Conservation (phyloP, 176 grass and related monocot genomes). For the Elymus sibiricus region DNA sequence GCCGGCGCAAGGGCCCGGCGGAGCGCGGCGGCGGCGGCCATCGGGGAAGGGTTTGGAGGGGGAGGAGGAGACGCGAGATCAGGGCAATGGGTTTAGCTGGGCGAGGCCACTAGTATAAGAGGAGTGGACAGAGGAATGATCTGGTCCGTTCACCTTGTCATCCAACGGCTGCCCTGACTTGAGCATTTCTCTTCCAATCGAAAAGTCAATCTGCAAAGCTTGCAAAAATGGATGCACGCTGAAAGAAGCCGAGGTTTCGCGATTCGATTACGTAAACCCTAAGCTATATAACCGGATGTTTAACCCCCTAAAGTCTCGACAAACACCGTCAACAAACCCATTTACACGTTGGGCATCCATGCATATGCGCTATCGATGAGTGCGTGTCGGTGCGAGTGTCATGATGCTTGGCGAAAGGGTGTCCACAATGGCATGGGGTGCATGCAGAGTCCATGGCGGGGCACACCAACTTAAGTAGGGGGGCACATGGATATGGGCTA, state of each 20-base stretch:
- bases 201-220: not conserved
- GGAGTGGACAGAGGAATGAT: not conserved
- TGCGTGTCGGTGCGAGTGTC: too few species aligned
- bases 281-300: too few species aligned
- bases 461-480: too few species aligned
- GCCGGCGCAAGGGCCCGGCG: conserved; percentile 18
- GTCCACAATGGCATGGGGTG: too few species aligned
- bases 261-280: not conserved
- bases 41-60: not conserved
- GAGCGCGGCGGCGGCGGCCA: conserved; percentile 52
- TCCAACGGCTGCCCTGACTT: not conserved
- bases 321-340: not conserved
- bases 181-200: not conserved
- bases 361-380: too few species aligned
- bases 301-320: not conserved
- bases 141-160: not conserved
- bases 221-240: not conserved
- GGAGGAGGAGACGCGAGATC: not conserved
- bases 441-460: too few species aligned
- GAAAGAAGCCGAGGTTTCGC: not conserved
- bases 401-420: too few species aligned
- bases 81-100: not conserved
- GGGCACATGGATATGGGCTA: too few species aligned
- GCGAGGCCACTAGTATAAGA: not conserved
- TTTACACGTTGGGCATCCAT: too few species aligned